Conservation (phyloP, 805 yeast genomes). For the Zygoascus bituminiphila region DNA sequence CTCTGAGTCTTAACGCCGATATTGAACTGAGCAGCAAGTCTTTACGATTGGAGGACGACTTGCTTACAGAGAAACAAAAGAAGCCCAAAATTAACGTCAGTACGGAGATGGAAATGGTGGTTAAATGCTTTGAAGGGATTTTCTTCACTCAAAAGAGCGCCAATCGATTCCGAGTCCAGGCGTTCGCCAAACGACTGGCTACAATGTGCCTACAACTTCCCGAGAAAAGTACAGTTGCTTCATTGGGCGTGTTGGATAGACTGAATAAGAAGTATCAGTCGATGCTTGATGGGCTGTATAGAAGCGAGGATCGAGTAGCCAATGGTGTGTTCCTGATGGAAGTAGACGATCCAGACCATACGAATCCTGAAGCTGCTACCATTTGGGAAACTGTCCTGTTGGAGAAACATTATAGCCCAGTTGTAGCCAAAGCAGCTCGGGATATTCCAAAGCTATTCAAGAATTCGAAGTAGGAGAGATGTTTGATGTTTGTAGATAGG, state of each 20-base stretch:
- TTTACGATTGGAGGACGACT: conserved; percentile 71
- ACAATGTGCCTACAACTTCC: conserved; percentile 66
- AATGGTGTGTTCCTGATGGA: conserved; percentile 71
- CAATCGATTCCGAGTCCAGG: conserved; percentile 39
- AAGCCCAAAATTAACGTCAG: conserved; percentile 64
- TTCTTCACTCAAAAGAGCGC: conserved; percentile 34
- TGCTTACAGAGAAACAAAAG: conserved; percentile 23
- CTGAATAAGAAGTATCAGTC: conserved; percentile 59
- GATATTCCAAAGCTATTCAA: conserved; percentile 5
- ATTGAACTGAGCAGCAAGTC: conserved; percentile 80
- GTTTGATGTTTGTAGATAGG: too few species aligned
- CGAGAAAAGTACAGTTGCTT: conserved; percentile 76
- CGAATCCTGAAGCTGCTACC: conserved; percentile 82
- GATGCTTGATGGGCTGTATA: conserved; percentile 64
- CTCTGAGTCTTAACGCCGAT: conserved; percentile 68
- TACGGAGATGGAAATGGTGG: conserved; percentile 77
- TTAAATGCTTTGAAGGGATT: conserved; percentile 68
- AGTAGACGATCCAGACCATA: conserved; percentile 57
- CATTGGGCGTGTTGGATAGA: conserved; percentile 69
- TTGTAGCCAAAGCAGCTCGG: conserved; percentile 57
- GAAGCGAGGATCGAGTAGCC: conserved; percentile 80
- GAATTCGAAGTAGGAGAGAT: not conserved
- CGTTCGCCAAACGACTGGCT: conserved; percentile 76
- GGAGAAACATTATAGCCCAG: conserved; percentile 75
- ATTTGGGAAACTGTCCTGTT: conserved; percentile 81